phyloP scores from a whole-genome alignment of 768 basidiomycete species.

The Boletus bicolor region DNA sequence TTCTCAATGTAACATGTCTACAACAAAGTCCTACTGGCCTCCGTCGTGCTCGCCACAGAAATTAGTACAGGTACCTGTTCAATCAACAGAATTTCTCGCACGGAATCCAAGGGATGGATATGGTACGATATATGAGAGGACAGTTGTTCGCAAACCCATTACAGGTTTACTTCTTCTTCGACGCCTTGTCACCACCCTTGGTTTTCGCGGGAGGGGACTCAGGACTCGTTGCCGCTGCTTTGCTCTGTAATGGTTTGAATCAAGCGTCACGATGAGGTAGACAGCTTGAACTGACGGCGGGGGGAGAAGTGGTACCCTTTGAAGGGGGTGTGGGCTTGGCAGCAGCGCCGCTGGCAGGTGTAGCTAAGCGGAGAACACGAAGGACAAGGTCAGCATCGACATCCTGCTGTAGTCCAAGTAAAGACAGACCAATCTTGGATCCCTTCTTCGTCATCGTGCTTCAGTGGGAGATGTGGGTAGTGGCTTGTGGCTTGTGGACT shows the following conservation, averaged over 20 bases:
- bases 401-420: background rate
- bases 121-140: constrained; percentile 1
- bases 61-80: background rate
- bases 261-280: background rate
- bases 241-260: constrained; percentile 17
- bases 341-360: constrained; percentile 1
- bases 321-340: constrained; percentile 22
- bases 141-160: background rate
- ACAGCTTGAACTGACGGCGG: constrained; percentile 11
- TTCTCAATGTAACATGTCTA: constrained; percentile 2
- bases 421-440: constrained; percentile 23
- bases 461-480: constrained; percentile 4
- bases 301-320: constrained; percentile 18
- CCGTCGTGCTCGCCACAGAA: background rate
- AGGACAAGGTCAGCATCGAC: constrained; percentile 15
- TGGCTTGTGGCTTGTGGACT: background rate
- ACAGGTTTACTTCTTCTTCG: constrained; percentile 30
- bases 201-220: constrained; percentile 30
- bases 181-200: constrained; percentile 23
- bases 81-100: background rate
- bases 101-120: background rate
- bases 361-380: constrained; percentile 7
- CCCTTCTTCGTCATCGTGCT: constrained; percentile 25
- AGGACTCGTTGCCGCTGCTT: constrained; percentile 13
- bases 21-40: background rate